Conservation (phyloP, 805 yeast genomes). For the Candida silvicultrix region DNA sequence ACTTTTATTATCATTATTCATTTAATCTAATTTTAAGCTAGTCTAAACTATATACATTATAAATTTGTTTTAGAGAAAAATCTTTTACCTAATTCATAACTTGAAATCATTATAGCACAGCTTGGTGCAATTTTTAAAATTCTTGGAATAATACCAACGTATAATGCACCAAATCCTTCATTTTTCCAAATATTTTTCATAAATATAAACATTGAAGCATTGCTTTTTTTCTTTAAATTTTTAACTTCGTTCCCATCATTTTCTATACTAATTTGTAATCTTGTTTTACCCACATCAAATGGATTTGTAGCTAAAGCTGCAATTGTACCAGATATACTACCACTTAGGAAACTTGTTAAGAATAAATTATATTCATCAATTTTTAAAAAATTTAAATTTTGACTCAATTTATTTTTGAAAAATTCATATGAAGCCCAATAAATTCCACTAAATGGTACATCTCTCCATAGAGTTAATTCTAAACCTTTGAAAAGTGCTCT, state of each 20-base stretch:
- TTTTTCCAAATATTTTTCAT: constrained; percentile 52
- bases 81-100: constrained; percentile 84
- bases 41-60: no score
- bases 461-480: constrained; percentile 88
- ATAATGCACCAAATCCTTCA: constrained; percentile 84
- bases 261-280: constrained; percentile 60
- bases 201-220: constrained; percentile 55
- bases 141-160: constrained; percentile 82
- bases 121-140: constrained; percentile 91
- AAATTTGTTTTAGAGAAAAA: constrained; percentile 25
- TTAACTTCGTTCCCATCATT: constrained; percentile 2
- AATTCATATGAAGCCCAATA: constrained; percentile 89
- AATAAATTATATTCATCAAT: constrained; percentile 36
- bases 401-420: constrained; percentile 22
- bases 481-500: constrained; percentile 75
- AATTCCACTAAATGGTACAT: constrained; percentile 93
- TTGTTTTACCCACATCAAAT: constrained; percentile 94
- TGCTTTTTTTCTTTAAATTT: constrained; percentile 27
- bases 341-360: constrained; percentile 65
- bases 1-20: background rate
- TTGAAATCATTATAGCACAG: constrained; percentile 97
- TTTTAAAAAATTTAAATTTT: constrained; percentile 8
- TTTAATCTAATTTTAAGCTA: no score
- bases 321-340: constrained; percentile 74
- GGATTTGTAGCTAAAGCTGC: constrained; percentile 92